Evolutionary conservation across 805 yeast genomes (phyloP), one percentile per base, ranked within the genome.

Genomic region (Saccharomycopsis sp.): DNA sequence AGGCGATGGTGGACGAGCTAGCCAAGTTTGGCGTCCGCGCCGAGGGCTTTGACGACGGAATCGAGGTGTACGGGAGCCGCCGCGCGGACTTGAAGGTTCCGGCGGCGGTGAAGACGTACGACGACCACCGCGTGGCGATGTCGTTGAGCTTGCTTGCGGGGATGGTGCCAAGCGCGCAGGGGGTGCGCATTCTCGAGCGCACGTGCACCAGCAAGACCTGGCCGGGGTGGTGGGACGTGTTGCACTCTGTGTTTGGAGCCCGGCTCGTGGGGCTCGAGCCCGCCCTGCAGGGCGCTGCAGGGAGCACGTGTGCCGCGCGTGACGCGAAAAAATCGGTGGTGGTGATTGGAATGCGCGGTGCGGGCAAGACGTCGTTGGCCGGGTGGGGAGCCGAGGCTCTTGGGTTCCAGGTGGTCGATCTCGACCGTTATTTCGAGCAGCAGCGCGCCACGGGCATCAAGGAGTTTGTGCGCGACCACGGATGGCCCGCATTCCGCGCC

Each of bases 211-310:
- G 92, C 58, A 94, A 94, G 75, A 94, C 99, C 0, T 94, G 99
- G 99, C 99, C 99, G 20, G 98, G 97, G 44, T 94, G 99, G 99
- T 94, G 99, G 99, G 99, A 94, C 72, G 80, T 84, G 40, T 75
- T 94, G 62, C 91, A 84, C 68, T 79, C 87, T 53, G 73, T 78
- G 52, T 81, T 94, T 65, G 79, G 83, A 20, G 86, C 81, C 24
- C 66, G 71, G 9, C 71, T 94, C 41, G 87, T 83, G 65, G 99
- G 99, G 24, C 77, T 76, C 64, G 95, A 88, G 67, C 78, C 80
- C 3, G 65, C 70, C 9, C 54, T 54, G 24, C 56, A 16, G 54
- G 55, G 2, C 54, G 61, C 58, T 57, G 62, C 58, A 60, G 61
- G 58, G 53, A n/a, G 63, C 18, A 58, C 62, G 14, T 51, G 34